Evolutionary conservation across 106 monocot species (phyloP), one percentile per base, ranked within the genome.

Genomic region (Narthecium ossifragum): DNA sequence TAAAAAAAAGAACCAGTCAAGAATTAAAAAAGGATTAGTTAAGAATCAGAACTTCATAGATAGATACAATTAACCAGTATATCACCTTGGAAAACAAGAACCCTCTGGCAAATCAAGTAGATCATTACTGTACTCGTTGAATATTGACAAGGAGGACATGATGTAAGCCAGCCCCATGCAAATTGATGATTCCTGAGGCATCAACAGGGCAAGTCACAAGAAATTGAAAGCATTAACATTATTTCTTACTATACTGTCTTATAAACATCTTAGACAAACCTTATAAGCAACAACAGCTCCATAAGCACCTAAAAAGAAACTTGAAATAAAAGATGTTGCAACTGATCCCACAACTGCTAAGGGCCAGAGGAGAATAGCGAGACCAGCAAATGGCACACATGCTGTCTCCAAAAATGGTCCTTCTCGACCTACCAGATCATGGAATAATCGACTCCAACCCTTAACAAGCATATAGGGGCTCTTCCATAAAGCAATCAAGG

Each of bases 331-430:
- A 15, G 63, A 57, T 17, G 60, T 69, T 15, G 32, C 14, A 18
- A 43, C 53, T 38, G 73, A 34, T 36, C 57, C 59, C 26, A 11
- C 47, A 39, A 79, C 79, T 36, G 60, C 73, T 49, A 53, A 17
- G 37, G 79, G 79, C 79, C 79, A 79, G 6, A 79, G 33, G 22
- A 79, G 27, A 55, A 79, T 73, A 18, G 58, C 11, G 21, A 79
- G 59, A 1, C 79, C 79, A 22, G 79, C 73, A 73, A 79, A 79
- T 5, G 73, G 79, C 46, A 79, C 69, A 48, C 79, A 79, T 27
- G 55, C 65, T 32, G 29, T 73, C 51, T 79, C 79, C 60, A 73
- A 46, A 31, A 79, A 73, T 38, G 79, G 79, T n/a, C 79, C 79
- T 39, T 49, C 52, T 5, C 73, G 43, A 37, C 79, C 73, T 40